Evolutionary conservation across 2,329 filamentous ascomycete species (phyloP), one percentile per base, ranked within the genome.

Genomic region (Colletotrichum sp.): DNA sequence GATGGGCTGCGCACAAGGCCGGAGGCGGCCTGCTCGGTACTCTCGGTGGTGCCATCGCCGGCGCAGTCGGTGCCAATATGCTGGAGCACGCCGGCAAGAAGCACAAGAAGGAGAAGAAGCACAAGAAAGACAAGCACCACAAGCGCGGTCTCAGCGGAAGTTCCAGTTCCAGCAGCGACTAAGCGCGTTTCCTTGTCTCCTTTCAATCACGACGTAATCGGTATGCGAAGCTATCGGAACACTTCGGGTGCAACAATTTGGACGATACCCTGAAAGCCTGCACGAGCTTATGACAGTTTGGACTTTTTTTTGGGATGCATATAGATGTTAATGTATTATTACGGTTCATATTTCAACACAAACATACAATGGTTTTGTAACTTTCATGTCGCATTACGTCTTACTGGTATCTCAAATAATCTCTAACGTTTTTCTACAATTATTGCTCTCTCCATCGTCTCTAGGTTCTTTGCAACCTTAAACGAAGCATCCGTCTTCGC

Each of bases 401-500:
- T 27, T 51, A 31, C 16, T 74, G 68, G 62, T 74, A 73, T 73
- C 71, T 66, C 38, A 13, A 36, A 66, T 0, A 66, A 16, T 27
- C 1, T 51, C 0, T 21, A 21, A 8, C 2, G 5, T 5, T 27
- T 24, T 67, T 36, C 16, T 62, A 67, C 36, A 63, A 24, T 18
- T 16, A 58, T 29, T 54, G 18, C 2, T 75, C 78, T 86, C 75
- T 84, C 84, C 85, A 87, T 82, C 4, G 83, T 83, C 77, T 87
- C 87, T 58, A 94, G 69, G 33, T 90, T 81, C 38, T 91, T 86
- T 1, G 91, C 90, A 57, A 95, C 89, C 6, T 82, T 81, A 80
- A 95, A 95, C 51, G 88, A 85, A 0, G 93, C 93, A 66, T 90
- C 92, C 2, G 93, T 95, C 87, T 94, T 94, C 77, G 86, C 85